Conservation (phyloP, 2,329 filamentous ascomycete genomes). For the Trichoderma oligosporum region DNA sequence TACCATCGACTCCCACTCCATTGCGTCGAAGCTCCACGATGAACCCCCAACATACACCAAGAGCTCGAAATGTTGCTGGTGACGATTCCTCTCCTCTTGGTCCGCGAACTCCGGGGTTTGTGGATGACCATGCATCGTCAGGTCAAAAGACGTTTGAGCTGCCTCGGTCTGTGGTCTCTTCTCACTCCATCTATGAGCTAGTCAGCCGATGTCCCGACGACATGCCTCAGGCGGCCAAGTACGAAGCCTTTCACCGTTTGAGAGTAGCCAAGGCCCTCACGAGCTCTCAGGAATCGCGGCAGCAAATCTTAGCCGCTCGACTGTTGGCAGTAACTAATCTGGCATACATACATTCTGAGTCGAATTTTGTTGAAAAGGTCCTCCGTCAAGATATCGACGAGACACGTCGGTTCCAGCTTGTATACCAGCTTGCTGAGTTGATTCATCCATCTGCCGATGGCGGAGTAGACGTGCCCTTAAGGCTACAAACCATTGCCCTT, state of each 20-base stretch:
- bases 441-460: conserved; percentile 77
- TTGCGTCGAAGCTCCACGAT: conserved; percentile 64
- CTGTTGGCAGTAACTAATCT: conserved; percentile 86
- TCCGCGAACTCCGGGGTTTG: conserved; percentile 40
- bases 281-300: conserved; percentile 61
- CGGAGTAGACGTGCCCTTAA: conserved; percentile 63
- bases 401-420: conserved; percentile 80
- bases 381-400: conserved; percentile 86
- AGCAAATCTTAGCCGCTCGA: conserved; percentile 74
- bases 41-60: conserved; percentile 41
- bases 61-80: conserved; percentile 34
- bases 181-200: conserved; percentile 54
- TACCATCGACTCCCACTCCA: conserved; percentile 71
- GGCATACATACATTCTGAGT: conserved; percentile 81
- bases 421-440: conserved; percentile 87
- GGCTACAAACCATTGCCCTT: conserved; percentile 78
- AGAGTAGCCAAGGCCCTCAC: conserved; percentile 78
- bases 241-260: conserved; percentile 80
- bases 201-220: conserved; percentile 55
- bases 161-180: conserved; percentile 51
- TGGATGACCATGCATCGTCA: conserved; percentile 34
- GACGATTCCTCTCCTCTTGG: conserved; percentile 51
- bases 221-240: conserved; percentile 69
- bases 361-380: conserved; percentile 79
- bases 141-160: conserved; percentile 63